Percentiles rank a stretch among this genome's conserved stretches.
These are phyloP conservation scores for Dicorynia guianensis DNA, from an alignment of 306 rosid species.

Conservation along the genomic window DNA sequence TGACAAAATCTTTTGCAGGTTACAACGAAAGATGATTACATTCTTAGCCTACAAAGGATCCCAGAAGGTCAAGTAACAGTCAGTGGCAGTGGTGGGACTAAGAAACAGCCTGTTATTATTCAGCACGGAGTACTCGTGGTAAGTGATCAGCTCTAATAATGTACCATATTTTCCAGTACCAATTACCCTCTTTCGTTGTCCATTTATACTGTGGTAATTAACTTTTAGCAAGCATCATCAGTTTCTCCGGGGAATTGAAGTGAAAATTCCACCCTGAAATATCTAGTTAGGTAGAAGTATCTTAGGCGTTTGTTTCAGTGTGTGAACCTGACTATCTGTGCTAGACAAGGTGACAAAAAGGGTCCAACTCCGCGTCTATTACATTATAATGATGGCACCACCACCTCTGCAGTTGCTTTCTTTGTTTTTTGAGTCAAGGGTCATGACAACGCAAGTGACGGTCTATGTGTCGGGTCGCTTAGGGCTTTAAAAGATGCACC, in stretches of 20 bases:
- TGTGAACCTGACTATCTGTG: not conserved
- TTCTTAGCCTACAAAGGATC: constrained; percentile 76
- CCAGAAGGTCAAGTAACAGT: constrained; percentile 54
- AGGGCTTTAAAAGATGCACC: not conserved
- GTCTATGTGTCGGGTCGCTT: constrained; percentile 14
- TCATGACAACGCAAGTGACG: constrained; percentile 20
- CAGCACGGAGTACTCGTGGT: constrained; percentile 89
- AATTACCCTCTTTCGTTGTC: too few relatives aligned
- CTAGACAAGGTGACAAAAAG: constrained; percentile 2
- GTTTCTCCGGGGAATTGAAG: not conserved
- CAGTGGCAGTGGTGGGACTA: not conserved
- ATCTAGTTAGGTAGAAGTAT: not conserved
- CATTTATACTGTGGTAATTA: too few relatives aligned
- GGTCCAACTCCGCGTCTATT: constrained; percentile 6
- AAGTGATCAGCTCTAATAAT: not conserved
- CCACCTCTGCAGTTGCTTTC: constrained; percentile 2
- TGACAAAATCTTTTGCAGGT: constrained; percentile 51
- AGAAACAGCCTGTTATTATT: constrained; percentile 67
- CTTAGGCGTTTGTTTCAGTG: not conserved
- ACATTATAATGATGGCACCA: too few relatives aligned
- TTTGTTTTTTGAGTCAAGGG: constrained; percentile 3
- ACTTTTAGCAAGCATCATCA: too few relatives aligned
- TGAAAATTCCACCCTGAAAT: not conserved
- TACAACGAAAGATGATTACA: constrained; percentile 74
- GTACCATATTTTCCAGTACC: too few relatives aligned